A percentile compares a stretch with the other conserved stretches of the same genome.
phyloP scores from a whole-genome alignment of 345 rosid species.

The Eucalyptus shirleyi region DNA sequence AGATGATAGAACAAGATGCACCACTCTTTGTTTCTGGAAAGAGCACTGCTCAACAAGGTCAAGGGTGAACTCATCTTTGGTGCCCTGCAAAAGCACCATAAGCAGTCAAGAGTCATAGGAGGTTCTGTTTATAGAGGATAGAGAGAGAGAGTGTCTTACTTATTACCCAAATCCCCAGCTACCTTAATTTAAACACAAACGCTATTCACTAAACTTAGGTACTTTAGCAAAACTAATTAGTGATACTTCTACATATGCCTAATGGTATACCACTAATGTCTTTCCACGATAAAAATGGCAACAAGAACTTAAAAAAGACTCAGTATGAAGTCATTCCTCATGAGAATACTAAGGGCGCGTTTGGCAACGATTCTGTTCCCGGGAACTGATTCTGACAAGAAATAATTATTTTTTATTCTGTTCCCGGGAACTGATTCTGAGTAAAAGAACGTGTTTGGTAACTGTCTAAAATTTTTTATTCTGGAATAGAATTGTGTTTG shows the following conservation, averaged over 20 bases:
- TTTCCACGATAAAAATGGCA: background rate
- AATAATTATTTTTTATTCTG: too few relatives aligned
- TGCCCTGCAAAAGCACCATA: conserved; percentile 38
- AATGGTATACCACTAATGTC: background rate
- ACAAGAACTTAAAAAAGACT: background rate
- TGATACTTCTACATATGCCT: background rate
- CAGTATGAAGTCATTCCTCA: background rate
- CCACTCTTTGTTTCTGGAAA: conserved; percentile 86
- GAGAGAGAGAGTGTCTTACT: background rate
- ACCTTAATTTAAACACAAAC: background rate
- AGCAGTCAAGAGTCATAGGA: background rate
- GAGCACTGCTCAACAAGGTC: conserved; percentile 99
- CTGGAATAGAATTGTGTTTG: too few relatives aligned
- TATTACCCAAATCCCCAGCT: background rate
- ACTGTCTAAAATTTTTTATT: too few relatives aligned
- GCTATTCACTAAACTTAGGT: background rate
- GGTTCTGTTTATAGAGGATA: background rate
- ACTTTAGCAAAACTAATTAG: background rate
- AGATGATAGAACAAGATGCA: conserved; percentile 93
- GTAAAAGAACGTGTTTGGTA: too few relatives aligned
- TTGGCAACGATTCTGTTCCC: too few relatives aligned
- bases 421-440: too few relatives aligned
- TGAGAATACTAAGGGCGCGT: too few relatives aligned
- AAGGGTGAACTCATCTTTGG: conserved; percentile 87
- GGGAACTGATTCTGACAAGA: too few relatives aligned